Evolutionary conservation across 2,329 filamentous ascomycete genomes (phyloP), one percentile per base, ranked within the genome.

Genomic region (Colletotrichum plurivorum): DNA sequence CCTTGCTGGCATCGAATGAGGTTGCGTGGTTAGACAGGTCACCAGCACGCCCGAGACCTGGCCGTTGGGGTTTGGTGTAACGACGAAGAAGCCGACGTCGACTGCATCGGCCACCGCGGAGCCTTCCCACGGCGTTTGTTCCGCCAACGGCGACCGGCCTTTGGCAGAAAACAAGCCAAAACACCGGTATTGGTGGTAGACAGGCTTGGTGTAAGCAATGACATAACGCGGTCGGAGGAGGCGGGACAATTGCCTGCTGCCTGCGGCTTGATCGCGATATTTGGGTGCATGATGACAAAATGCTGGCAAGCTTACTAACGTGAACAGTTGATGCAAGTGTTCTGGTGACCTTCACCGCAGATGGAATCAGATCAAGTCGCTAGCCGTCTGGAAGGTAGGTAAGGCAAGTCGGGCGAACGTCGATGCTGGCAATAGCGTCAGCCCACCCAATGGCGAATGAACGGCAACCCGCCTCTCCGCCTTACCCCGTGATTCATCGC

Each of bases 151-250:
- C n/a, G 16, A n/a, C 20, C 56, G 22, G 27, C 31, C 43, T 10
- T 45, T 41, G 46, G 39, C 20, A 31, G 31, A 36, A 10, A 10
- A 36, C 60, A 22, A 16, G 16, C 55, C 43, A 39, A 15, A 22
- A 39, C 25, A 18, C 46, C 45, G 12, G 66, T 16, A 43, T 49
- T 39, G 39, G 60, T n/a, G 15, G 18, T 55, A 56, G 56, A 18
- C 31, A 51, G 15, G 36, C 52, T 51, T 22, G 49, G 51, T 13
- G 67, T 69, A 69, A 69, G 67, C 67, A 56, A 56, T 66, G 62
- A 46, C 49, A 52, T 43, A 41, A 48, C 55, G 39, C 46, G 13
- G 51, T 46, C 62, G 66, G 43, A 61, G 16, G 16, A 20, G 25
- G 52, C 45, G 18, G 25, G 31, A 10, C 43, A 54, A 39, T 31